Conservation (phyloP, 768 basidiomycete species). For the Naematelia encephala region DNA sequence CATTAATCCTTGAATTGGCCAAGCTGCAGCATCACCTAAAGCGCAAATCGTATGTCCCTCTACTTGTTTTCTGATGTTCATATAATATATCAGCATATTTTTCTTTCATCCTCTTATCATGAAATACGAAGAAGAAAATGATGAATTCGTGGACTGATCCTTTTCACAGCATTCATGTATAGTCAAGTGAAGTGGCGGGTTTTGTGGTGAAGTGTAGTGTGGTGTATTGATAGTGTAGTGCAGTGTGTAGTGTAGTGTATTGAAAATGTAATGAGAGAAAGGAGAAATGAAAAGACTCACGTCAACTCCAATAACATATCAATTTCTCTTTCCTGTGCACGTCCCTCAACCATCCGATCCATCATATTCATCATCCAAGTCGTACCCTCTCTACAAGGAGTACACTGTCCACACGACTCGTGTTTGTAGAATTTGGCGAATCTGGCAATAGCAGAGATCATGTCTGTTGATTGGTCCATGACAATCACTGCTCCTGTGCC, state of each 20-base stretch:
- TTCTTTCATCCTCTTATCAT: neutral
- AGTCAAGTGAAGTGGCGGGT: no score
- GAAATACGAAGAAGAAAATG: neutral
- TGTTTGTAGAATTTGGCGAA: slow-evolving; percentile 97
- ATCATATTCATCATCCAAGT: slow-evolving; percentile 99
- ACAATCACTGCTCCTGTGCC: slow-evolving; percentile 98
- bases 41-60: slow-evolving; percentile 97
- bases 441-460: slow-evolving; percentile 88
- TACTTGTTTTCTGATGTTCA: slow-evolving; percentile 72
- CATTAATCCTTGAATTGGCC: slow-evolving; percentile 98
- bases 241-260: neutral
- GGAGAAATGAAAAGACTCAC: slow-evolving; percentile 19
- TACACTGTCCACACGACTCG: slow-evolving; percentile 96
- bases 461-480: slow-evolving; percentile 96
- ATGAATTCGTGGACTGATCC: no score
- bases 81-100: neutral
- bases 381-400: slow-evolving; percentile 70
- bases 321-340: slow-evolving; percentile 87
- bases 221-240: no score
- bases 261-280: slow-evolving; percentile 3
- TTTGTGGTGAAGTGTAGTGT: no score
- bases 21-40: slow-evolving; percentile 92
- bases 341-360: slow-evolving; percentile 89
- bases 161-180: no score
- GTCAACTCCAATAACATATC: slow-evolving; percentile 97